Conservation (phyloP, 1,284 basidiomycete genomes). For the Pascua guehoae region DNA sequence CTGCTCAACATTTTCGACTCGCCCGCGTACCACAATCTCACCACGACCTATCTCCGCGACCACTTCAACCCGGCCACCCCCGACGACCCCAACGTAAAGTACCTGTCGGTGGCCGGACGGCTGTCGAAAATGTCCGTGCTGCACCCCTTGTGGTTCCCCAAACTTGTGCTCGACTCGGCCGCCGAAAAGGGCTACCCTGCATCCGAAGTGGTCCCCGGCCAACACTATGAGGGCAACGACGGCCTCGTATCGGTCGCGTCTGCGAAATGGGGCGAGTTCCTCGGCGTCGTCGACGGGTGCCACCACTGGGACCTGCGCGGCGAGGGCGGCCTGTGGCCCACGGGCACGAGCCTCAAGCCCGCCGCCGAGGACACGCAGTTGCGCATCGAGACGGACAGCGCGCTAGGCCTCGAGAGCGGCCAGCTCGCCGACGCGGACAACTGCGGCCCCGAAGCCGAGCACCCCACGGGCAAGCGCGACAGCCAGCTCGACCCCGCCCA, state of each 20-base stretch:
- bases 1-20: constrained; percentile 92
- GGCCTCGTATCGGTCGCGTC: constrained; percentile 86
- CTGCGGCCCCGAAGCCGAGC: neutral
- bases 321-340: constrained; percentile 54
- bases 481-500: constrained; percentile 11
- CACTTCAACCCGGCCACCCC: constrained; percentile 91
- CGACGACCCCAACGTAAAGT: constrained; percentile 76
- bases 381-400: constrained; percentile 19
- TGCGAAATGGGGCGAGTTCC: constrained; percentile 88
- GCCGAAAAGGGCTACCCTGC: constrained; percentile 56
- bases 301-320: constrained; percentile 98
- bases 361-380: constrained; percentile 25
- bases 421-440: no score
- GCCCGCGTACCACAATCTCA: constrained; percentile 94
- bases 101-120: constrained; percentile 85
- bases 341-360: constrained; percentile 24
- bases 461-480: constrained; percentile 4
- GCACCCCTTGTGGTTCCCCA: constrained; percentile 96
- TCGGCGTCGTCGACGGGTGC: constrained; percentile 82
- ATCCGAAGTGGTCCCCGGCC: constrained; percentile 55
- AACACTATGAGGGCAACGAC: constrained; percentile 80
- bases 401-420: neutral
- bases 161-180: constrained; percentile 77
- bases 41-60: constrained; percentile 75
- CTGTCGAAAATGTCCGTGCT: constrained; percentile 66